Base-by-base conservation (phyloP, 2,329 filamentous ascomycete species). In the Samsoniella hepiali region DNA sequence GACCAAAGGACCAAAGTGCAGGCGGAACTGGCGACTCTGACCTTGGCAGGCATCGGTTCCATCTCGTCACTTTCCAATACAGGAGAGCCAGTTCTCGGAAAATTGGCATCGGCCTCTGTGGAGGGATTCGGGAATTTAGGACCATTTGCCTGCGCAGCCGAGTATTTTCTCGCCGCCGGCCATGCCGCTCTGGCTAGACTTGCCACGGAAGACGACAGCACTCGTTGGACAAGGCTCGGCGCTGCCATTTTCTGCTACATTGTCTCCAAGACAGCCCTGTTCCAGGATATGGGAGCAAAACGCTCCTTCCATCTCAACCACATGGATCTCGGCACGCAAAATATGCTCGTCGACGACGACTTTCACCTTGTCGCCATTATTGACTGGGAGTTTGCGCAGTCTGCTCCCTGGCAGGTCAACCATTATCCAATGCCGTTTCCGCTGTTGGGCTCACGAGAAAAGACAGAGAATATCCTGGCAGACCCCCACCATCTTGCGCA, bases 291-390 rank as follows among this genome's bases (percentile, higher is more conserved):
- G n/a, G 11, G 44, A 1, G 40, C 4, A 2, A 58, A 27, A 40
- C 53, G 36, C 13, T 72, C 13, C 8, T 61, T 69, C 63, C 70
- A 67, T 42, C 63, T 75, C 1, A 72, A 72, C 51, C 70, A 75
- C 63, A 74, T 75, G 69, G 72, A 75, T 59, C 66, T 75, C 22
- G 71, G 72, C 38, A 69, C 68, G 5, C 70, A 75, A 56, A 74
- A 75, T 58, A 71, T 76, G 27, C 63, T 75, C 1, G 67, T 75
- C 22, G 72, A 74, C 47, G 67, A 70, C 31, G 58, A 68, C 15
- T 70, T 71, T 54, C 70, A 73, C 63, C 70, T 74, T 65, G 32
- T 74, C 1, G 71, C 72, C 49, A 36, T 73, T 42, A 74, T 74
- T 61, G 69, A 75, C 63, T 73, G 69, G 72, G 73, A 75, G 57